phyloP scores from a whole-genome alignment of 768 basidiomycete species.

The Porpolomopsis calyptriformis region DNA sequence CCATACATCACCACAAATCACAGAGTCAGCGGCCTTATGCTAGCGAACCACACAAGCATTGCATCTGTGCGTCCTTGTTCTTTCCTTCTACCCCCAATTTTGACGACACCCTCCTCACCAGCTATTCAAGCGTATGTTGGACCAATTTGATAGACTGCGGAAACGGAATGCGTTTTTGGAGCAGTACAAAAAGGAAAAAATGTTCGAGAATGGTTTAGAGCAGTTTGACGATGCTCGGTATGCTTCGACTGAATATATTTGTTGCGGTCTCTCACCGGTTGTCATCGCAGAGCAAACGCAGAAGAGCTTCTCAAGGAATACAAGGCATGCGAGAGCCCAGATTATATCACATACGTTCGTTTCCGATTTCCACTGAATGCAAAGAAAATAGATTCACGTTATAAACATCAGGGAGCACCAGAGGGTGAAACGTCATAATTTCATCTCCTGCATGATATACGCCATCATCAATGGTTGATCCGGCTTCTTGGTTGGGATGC shows the following conservation, averaged over 20 bases:
- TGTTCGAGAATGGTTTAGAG: constrained; percentile 87
- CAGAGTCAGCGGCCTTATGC: constrained; percentile 95
- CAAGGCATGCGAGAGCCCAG: constrained; percentile 89
- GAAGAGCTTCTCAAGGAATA: constrained; percentile 89
- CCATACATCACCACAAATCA: constrained; percentile 84
- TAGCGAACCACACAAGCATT: constrained; percentile 98
- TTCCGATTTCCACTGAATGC: not conserved
- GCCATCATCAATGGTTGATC: no score
- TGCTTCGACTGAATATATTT: constrained; percentile 11
- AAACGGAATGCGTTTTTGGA: constrained; percentile 92
- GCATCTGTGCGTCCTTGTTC: constrained; percentile 56
- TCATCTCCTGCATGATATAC: not conserved
- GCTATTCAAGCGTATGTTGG: constrained; percentile 93
- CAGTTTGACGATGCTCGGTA: constrained; percentile 98
- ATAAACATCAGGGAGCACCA: constrained; percentile 17
- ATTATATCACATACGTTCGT: constrained; percentile 84
- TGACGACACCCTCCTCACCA: constrained; percentile 20
- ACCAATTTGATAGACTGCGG: constrained; percentile 83
- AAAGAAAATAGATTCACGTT: not conserved
- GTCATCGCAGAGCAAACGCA: constrained; percentile 55
- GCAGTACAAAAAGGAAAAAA: constrained; percentile 94
- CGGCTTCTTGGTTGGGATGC: no score
- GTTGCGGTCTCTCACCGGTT: constrained; percentile 1
- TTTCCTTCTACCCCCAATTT: not conserved
- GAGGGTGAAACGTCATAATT: constrained; percentile 16